Evolutionary conservation across 768 basidiomycete species (phyloP), one percentile per base, ranked within the genome.

Genomic region (Cystoderma amianthinum): DNA sequence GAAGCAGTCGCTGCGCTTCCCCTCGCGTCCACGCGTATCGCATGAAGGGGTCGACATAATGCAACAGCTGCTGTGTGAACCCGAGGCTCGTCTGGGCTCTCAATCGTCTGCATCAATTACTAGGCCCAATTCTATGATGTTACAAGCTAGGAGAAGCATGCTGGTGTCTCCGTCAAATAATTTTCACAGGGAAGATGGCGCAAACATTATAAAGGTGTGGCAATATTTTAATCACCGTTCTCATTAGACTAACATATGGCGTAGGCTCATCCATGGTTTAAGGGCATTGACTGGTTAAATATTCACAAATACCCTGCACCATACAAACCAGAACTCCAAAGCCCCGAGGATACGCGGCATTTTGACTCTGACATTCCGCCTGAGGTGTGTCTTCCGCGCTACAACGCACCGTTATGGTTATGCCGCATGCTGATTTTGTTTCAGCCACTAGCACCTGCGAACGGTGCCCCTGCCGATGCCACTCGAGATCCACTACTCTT

Each of bases 301-400:
- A 83, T 97, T 25, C 91, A 93, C 60, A 72, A 72, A 38, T 82
- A 82, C 56, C 71, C 77, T 41, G 87, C 94, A 9, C 94, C 94
- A 12, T 98, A 94, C 70, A 80, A 77, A 45, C 96, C 95, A 21
- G 82, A 92, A 47, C 75, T 99, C 44, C 67, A 58, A 21, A 69
- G 78, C 48, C 84, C 87, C 19, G 88, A 85, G 53, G 93, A 98
- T 60, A 97, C 95, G 12, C 74, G 80, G 46, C 94, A 99, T 62
- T 97, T 99, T 49, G 94, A 98, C 61, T 80, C 85, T 40, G 91
- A 95, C 60, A 97, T 96, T 53, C 89, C 89, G 16, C 68, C 85
- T 25, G 89, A 94, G 80, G 92, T 91, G 64, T 56, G 60, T 63
- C 12, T 36, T 19, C 34, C 12, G 18, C 15, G 15, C 28, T 30